A percentile compares a stretch with the other conserved stretches of the same genome.
These are phyloP conservation scores for Chenopodium berlandieri DNA, from an alignment of 148 eudicot genomes.

Conservation along the genomic window DNA sequence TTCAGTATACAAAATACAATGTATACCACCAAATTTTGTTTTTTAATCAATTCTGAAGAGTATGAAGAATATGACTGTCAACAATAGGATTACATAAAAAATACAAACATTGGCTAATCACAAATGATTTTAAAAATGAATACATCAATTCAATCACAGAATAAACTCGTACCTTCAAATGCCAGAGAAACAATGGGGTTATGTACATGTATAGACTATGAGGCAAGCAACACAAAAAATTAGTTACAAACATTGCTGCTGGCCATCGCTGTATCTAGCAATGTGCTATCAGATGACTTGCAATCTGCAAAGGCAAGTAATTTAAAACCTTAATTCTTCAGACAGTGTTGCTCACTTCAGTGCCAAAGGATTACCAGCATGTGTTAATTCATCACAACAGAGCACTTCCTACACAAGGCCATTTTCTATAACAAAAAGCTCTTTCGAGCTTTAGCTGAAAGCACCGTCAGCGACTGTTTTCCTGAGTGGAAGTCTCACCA, in stretches of 20 bases:
- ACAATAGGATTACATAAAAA: neutral
- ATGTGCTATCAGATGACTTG: neutral
- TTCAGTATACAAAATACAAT: neutral
- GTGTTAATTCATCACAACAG: neutral
- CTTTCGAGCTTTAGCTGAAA: neutral
- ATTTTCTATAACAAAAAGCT: neutral
- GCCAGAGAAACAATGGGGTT: slow-evolving; percentile 4
- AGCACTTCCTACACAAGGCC: neutral
- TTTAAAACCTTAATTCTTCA: neutral
- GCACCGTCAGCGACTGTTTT: neutral
- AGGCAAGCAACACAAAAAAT: neutral
- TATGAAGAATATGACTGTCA: neutral
- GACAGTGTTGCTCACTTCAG: neutral
- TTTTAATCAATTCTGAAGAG: neutral
- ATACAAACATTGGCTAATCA: neutral
- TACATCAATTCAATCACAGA: neutral
- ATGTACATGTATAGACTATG: slow-evolving; percentile 15
- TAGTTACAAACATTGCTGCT: slow-evolving; percentile 1
- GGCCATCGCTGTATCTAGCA: neutral
- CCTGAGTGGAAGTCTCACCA: neutral
- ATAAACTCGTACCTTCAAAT: neutral
- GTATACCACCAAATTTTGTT: neutral
- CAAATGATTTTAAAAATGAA: neutral
- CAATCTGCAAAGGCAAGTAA: neutral
- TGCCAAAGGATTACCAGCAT: slow-evolving; percentile 3